Percentiles rank a stretch among this genome's conserved stretches.
These are phyloP conservation scores for Plantago lanceolata DNA, from an alignment of 305 asterid genomes.

Conservation along the genomic window DNA sequence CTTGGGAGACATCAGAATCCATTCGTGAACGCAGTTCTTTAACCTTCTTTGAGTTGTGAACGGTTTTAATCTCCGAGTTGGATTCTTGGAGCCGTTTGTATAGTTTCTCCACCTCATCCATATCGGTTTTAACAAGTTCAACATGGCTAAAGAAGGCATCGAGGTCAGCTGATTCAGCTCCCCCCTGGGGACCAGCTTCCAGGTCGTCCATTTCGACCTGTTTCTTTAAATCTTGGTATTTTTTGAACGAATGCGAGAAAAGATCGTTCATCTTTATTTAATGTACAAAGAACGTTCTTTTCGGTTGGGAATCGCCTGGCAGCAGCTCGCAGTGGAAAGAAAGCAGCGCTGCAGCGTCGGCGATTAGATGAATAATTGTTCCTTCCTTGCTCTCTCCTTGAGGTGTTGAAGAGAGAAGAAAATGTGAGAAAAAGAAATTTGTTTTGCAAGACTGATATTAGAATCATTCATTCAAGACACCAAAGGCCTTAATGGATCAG, in stretches of 20 bases:
- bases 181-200: slow-evolving; percentile 38
- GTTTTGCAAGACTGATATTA: slow-evolving; percentile 27
- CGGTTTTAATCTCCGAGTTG: slow-evolving; percentile 59
- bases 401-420: slow-evolving; percentile 52
- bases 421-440: slow-evolving; percentile 46
- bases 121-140: slow-evolving; percentile 62
- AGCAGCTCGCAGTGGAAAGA: slow-evolving; percentile 6
- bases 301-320: not conserved
- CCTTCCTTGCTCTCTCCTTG: slow-evolving; percentile 52
- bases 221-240: slow-evolving; percentile 43
- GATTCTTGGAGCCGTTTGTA: slow-evolving; percentile 51
- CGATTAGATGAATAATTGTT: not conserved
- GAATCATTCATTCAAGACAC: slow-evolving; percentile 18
- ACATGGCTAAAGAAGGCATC: slow-evolving; percentile 66
- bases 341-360: slow-evolving; percentile 7
- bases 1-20: slow-evolving; percentile 68
- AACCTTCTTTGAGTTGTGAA: slow-evolving; percentile 50
- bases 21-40: slow-evolving; percentile 57
- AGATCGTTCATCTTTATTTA: slow-evolving; percentile 65
- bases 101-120: slow-evolving; percentile 59
- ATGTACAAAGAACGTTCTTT: not conserved
- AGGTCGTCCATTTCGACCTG: slow-evolving; percentile 49
- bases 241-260: slow-evolving; percentile 68
- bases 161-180: slow-evolving; percentile 47
- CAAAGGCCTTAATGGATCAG: not conserved